phyloP scores from a whole-genome alignment of 1,284 basidiomycete species.

The Melampsora americana region DNA sequence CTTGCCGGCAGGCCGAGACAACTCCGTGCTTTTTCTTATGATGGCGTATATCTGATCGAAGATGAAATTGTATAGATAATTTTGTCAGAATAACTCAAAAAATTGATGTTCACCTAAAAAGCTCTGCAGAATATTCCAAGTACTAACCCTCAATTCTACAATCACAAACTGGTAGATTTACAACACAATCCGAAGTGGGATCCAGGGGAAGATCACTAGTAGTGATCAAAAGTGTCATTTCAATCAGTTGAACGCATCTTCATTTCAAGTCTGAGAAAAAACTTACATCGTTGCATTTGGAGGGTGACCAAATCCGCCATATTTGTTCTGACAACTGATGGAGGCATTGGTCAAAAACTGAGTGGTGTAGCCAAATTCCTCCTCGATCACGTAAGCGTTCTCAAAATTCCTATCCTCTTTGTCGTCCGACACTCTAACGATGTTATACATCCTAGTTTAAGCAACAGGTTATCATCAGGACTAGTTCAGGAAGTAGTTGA shows the following conservation, averaged over 20 bases:
- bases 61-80: neutral
- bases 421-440: constrained; percentile 23
- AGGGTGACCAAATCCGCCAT: constrained; percentile 28
- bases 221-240: neutral
- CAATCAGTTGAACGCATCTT: neutral
- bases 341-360: constrained; percentile 41
- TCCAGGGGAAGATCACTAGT: constrained; percentile 23
- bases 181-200: constrained; percentile 31
- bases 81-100: neutral
- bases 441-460: constrained; percentile 36
- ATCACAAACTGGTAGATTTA: constrained; percentile 42
- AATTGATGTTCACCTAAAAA: neutral
- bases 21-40: constrained; percentile 21
- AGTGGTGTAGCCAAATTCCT: constrained; percentile 29
- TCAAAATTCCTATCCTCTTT: constrained; percentile 17
- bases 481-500: neutral
- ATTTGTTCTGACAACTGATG: constrained; percentile 32
- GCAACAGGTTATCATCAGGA: neutral
- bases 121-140: neutral
- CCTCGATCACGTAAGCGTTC: constrained; percentile 28
- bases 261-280: neutral
- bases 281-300: constrained; percentile 33
- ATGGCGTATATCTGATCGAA: neutral
- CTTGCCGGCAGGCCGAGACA: constrained; percentile 26
- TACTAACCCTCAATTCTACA: constrained; percentile 18